Base-by-base conservation (phyloP, 2,329 filamentous ascomycete genomes). In the Ciborinia camelliae region DNA sequence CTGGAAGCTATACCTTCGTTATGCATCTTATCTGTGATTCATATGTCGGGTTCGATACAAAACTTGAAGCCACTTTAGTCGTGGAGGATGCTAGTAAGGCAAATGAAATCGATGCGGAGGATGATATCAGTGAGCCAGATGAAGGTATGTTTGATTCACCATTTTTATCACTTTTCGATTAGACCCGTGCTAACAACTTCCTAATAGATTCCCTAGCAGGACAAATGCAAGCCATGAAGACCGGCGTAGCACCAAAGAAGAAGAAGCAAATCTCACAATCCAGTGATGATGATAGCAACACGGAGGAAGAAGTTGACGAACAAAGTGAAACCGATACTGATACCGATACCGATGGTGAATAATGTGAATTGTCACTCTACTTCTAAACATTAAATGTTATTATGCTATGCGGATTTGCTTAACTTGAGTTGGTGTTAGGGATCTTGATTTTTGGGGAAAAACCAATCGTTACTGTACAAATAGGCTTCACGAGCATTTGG, bases 61-160 rank as follows among this genome's bases (percentile, higher is more conserved):
- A 92, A 82, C 86, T 91, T 82, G 92, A 97, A 74, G 91, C 97
- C 35, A 92, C 90, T 1, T 83, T 99, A 62, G 85, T 90, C 35
- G 92, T 99, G 10, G 92, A 97, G 73, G 93, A 98, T 72, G 88
- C 91, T 41, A 90, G 86, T 77, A 95, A 94, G 79, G 93, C 91
- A 6, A 89, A 86, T 26, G 85, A 89, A 70, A 88, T 96, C 74
- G 85, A 86, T 61, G 90, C 88, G 55, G 92, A 97, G 71, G 95
- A 97, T 73, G 95, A 99, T 66, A 99, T 99, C 70, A 96, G 91
- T 75, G 95, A 99, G 77, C 95, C 96, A 43, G 95, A 98, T 69
- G 95, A 99, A 82, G 95, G 95, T 97, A 83, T 81, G 88, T 81
- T 54, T 55, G 32, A 41, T 35, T 32, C 57, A 45, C 15, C 5